Conservation (phyloP, 2,329 filamentous ascomycete species). For the Blastomyces gilchristii region DNA sequence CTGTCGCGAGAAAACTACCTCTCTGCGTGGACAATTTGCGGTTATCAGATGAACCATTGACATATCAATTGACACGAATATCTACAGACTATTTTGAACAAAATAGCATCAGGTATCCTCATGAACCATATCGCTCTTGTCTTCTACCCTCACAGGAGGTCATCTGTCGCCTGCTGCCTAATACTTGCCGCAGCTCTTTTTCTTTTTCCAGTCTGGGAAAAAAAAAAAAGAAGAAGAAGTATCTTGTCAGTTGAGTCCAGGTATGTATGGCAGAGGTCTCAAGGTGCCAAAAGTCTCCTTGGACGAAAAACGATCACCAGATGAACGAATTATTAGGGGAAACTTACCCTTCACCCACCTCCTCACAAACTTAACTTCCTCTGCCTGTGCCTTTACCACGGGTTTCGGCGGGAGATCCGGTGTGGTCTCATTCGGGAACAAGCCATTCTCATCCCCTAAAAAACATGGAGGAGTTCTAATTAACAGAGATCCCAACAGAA, state of each 20-base stretch:
- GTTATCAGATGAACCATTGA: background rate
- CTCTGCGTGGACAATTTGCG: background rate
- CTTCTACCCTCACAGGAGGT: background rate
- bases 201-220: background rate
- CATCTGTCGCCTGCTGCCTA: background rate
- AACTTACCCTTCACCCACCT: constrained; percentile 38
- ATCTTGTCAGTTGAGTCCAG: background rate
- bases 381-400: constrained; percentile 39
- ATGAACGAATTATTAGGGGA: background rate
- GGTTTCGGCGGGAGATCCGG: constrained; percentile 36
- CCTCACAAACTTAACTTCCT: constrained; percentile 39
- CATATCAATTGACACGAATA: background rate
- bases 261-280: background rate
- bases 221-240: background rate
- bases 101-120: background rate
- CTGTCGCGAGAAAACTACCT: background rate
- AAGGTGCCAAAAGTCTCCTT: background rate
- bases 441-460: constrained; percentile 40
- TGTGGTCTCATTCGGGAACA: constrained; percentile 44
- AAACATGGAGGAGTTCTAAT: constrained; percentile 17
- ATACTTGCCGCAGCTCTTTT: background rate
- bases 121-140: background rate
- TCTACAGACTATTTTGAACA: background rate
- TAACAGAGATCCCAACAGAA: constrained; percentile 21
- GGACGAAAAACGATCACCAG: background rate